phyloP scores from a whole-genome alignment of 2,329 filamentous ascomycete genomes.

The Diaporthe citri region DNA sequence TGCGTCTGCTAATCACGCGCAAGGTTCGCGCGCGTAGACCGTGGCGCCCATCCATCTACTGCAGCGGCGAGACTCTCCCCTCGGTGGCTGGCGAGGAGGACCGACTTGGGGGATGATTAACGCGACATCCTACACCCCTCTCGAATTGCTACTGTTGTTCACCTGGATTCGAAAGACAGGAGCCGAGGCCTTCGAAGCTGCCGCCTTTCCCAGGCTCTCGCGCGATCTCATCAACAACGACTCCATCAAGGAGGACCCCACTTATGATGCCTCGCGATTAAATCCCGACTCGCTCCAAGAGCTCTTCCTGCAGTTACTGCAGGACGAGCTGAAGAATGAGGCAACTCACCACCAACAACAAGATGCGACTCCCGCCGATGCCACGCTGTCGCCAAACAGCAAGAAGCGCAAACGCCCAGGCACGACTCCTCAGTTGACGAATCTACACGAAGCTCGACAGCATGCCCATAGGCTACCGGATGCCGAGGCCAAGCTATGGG shows the following conservation, averaged over 20 bases:
- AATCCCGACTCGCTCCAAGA: constrained; percentile 82
- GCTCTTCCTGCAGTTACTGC: constrained; percentile 81
- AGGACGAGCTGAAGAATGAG: constrained; percentile 76
- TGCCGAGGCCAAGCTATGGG: constrained; percentile 80
- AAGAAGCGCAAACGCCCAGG: constrained; percentile 82
- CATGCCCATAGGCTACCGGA: constrained; percentile 77
- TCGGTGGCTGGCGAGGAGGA: constrained; percentile 51
- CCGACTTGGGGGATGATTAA: constrained; percentile 52
- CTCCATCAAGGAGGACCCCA: constrained; percentile 76
- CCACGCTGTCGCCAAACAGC: constrained; percentile 65
- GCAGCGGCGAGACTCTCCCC: constrained; percentile 50
- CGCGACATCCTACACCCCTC: constrained; percentile 49
- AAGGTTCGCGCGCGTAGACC: constrained; percentile 40
- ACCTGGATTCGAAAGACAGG: constrained; percentile 49
- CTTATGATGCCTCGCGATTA: constrained; percentile 81
- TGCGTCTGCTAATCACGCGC: constrained; percentile 29
- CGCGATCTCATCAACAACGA: constrained; percentile 79
- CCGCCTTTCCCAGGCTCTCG: constrained; percentile 54
- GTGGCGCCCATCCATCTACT: constrained; percentile 53
- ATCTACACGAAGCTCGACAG: constrained; percentile 74
- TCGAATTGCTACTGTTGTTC: constrained; percentile 52
- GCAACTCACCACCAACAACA: constrained; percentile 15
- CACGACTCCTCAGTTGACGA: constrained; percentile 67
- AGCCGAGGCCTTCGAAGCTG: constrained; percentile 47
- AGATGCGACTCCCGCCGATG: constrained; percentile 51